Evolutionary conservation across 2,329 filamentous ascomycete genomes (phyloP).

Genomic region (Colletotrichum sp.): DNA sequence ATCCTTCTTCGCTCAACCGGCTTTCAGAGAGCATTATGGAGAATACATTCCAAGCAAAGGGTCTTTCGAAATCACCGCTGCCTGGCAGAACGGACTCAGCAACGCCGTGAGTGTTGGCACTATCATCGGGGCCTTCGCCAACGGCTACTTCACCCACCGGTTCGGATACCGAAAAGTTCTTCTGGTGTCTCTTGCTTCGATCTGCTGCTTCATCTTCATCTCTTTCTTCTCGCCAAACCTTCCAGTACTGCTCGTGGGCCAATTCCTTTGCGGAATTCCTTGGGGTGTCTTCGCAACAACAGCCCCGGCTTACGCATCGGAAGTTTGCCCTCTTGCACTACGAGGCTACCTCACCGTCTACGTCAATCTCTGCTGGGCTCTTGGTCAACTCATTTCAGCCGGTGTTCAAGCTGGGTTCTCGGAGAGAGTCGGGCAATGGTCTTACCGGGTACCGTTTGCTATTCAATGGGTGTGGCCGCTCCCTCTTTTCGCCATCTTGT

Average conservation of each 20-base stretch:
- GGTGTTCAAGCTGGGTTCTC: conserved; percentile 36
- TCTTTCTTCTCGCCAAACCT: conserved; percentile 49
- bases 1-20: conserved; percentile 40
- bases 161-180: conserved; percentile 50
- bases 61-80: conserved; percentile 44
- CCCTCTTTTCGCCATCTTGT: conserved; percentile 2
- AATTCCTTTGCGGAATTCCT: conserved; percentile 51
- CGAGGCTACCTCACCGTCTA: conserved; percentile 39
- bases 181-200: conserved; percentile 41
- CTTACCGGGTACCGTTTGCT: conserved; percentile 29
- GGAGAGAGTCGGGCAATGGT: conserved; percentile 24
- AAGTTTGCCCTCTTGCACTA: conserved; percentile 42
- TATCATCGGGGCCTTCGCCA: conserved; percentile 52
- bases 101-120: conserved; percentile 50
- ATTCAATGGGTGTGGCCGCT: conserved; percentile 29
- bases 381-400: not conserved
- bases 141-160: conserved; percentile 48
- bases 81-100: conserved; percentile 55
- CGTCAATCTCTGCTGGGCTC: not conserved
- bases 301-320: conserved; percentile 51
- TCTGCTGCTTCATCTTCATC: conserved; percentile 49
- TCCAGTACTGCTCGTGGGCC: conserved; percentile 42
- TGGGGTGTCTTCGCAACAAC: conserved; percentile 52
- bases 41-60: conserved; percentile 16
- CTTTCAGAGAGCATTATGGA: conserved; percentile 34